Evolutionary conservation across 1,284 basidiomycete species (phyloP), one percentile per base, ranked within the genome.

Genomic region (Chondrostereum purpureum): DNA sequence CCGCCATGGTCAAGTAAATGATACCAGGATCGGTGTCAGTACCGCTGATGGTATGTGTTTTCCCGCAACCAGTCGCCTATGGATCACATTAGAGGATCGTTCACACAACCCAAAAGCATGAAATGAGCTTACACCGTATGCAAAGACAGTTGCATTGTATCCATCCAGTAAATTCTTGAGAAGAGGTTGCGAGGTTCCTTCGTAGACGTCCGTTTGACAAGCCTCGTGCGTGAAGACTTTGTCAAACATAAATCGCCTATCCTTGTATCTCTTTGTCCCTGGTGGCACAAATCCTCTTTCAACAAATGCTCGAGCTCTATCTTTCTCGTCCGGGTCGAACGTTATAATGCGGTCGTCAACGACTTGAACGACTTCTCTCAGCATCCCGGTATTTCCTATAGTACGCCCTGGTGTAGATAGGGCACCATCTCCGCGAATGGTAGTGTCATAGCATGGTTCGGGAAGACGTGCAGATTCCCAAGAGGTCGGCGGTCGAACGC

Each of bases 31-130:
- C 87, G 14, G 66, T 59, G 42, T 87, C 82, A 20, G 85, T 86
- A 49, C 94, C 94, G 58, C 92, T 95, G 61, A 97, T 96, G 20
- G 94, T 98, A 64, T 97, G 92, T 8, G 94, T 98, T 67, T 98
- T 98, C 49, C 94, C 94, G 62, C 94, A 97, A 13, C 94, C 94
- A 10, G 94, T 97, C 14, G 94, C 94, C 93, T 97, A 57, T 45
- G 33, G 45, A 34, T 38, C 45, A 20, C 50, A 52, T 44, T 35
- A 51, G 44, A 39, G 20, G 39, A 50, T 50, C 42, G 37, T 49
- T 27, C 12, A 17, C 35, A 22, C 45, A 16, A 47, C 22, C n/a
- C n/a, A 33, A 19, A 0, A 42, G 37, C n/a, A 45, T 38, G 21
- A 22, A 44, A 50, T 34, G 34, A 24, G 73, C 90, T 64, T 63